Evolutionary conservation across 192 early-diverging fungal genomes (phyloP).

Genomic region (Gryganskiella cystojenkinii): DNA sequence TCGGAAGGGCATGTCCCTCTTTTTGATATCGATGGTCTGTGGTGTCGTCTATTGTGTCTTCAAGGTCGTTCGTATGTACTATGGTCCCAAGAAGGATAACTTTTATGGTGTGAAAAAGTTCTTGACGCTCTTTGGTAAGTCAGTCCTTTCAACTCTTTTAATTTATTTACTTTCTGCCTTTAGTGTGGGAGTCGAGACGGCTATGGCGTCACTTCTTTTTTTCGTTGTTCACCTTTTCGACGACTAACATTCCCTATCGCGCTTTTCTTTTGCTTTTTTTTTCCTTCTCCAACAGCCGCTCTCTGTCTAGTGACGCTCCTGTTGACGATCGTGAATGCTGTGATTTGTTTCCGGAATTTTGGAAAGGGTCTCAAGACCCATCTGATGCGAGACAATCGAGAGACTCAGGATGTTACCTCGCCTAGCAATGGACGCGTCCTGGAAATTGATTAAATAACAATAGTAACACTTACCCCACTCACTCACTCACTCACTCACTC

Average conservation of each 20-base stretch:
- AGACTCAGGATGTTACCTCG: constrained; percentile 4
- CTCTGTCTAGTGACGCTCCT: constrained; percentile 60
- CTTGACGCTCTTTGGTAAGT: constrained; percentile 78
- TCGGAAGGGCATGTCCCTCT: constrained; percentile 66
- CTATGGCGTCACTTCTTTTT: neutral
- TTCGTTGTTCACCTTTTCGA: neutral
- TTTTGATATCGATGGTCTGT: constrained; percentile 67
- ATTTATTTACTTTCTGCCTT: neutral
- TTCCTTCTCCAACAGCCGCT: constrained; percentile 23
- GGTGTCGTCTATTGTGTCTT: constrained; percentile 78
- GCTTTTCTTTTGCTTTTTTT: neutral
- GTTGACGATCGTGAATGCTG: constrained; percentile 56
- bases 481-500: too few relatives aligned
- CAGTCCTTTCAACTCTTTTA: neutral
- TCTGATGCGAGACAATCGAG: constrained; percentile 7
- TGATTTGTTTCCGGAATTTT: constrained; percentile 65
- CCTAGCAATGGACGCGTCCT: constrained; percentile 4
- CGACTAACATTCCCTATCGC: neutral
- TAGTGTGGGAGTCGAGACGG: neutral
- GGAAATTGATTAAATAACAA: constrained; percentile 35
- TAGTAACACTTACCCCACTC: neutral
- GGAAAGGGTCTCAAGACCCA: constrained; percentile 68
- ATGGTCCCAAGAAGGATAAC: constrained; percentile 40
- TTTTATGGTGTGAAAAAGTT: constrained; percentile 66
- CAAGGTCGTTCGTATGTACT: constrained; percentile 72